Conservation (phyloP, 2,329 filamentous ascomycete genomes). For the Hypoxylon sp. region DNA sequence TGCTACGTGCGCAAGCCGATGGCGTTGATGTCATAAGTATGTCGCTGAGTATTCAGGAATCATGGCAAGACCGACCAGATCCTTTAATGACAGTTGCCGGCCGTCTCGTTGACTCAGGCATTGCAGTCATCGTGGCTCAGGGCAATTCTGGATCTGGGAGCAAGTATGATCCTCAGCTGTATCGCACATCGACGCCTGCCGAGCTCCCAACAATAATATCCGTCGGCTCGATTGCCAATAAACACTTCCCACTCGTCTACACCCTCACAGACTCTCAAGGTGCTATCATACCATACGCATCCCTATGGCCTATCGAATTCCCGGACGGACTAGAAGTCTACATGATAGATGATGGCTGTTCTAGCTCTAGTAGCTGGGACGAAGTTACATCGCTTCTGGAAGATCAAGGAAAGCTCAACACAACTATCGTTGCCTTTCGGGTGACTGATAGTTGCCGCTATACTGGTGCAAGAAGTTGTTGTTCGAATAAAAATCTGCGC, state of each 20-base stretch:
- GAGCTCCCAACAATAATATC: slow-evolving; percentile 42
- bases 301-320: slow-evolving; percentile 43
- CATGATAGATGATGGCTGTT: slow-evolving; percentile 36
- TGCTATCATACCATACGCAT: slow-evolving; percentile 37
- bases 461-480: slow-evolving; percentile 31
- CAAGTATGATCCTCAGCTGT: slow-evolving; percentile 40
- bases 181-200: slow-evolving; percentile 38
- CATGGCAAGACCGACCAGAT: slow-evolving; percentile 32
- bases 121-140: slow-evolving; percentile 46
- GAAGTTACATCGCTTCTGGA: slow-evolving; percentile 31
- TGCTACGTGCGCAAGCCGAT: slow-evolving; percentile 48
- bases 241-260: slow-evolving; percentile 42
- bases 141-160: slow-evolving; percentile 44
- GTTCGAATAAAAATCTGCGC: slow-evolving; percentile 11
- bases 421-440: slow-evolving; percentile 41
- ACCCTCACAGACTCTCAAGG: slow-evolving; percentile 39
- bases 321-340: slow-evolving; percentile 34
- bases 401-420: slow-evolving; percentile 36
- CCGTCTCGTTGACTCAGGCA: slow-evolving; percentile 35
- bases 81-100: slow-evolving; percentile 36
- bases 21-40: slow-evolving; percentile 52
- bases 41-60: slow-evolving; percentile 44
- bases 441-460: slow-evolving; percentile 39
- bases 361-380: slow-evolving; percentile 30
- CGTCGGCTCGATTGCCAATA: slow-evolving; percentile 45